Evolutionary conservation across 2,329 filamentous ascomycete genomes (phyloP).

Genomic region (Cladosporium velox): DNA sequence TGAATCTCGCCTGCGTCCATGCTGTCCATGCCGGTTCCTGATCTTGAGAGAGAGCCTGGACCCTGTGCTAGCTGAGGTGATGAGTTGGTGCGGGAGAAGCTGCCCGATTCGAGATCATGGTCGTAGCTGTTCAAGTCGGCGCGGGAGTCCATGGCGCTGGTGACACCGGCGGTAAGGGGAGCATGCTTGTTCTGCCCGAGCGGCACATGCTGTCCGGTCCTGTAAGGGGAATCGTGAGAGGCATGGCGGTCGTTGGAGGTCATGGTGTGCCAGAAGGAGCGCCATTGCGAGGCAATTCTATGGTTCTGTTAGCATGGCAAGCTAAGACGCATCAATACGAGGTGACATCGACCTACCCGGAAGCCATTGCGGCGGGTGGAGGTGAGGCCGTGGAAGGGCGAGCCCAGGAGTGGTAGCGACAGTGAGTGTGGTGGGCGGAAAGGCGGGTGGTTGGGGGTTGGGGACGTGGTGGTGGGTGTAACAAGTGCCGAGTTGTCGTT

Average conservation of each 20-base stretch:
- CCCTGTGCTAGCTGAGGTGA: conserved; percentile 85
- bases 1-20: conserved; percentile 80
- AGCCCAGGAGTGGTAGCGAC: conserved; percentile 10
- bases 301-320: background rate
- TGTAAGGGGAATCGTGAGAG: conserved; percentile 87
- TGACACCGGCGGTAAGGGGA: conserved; percentile 77
- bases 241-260: conserved; percentile 81
- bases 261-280: conserved; percentile 89
- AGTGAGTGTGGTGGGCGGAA: background rate
- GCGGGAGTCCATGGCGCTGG: conserved; percentile 81
- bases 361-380: conserved; percentile 15
- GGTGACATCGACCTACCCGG: conserved; percentile 7
- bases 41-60: conserved; percentile 63
- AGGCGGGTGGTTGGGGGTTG: background rate
- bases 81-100: conserved; percentile 62
- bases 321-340: background rate
- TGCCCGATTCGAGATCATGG: conserved; percentile 66
- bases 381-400: conserved; percentile 1
- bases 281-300: conserved; percentile 61
- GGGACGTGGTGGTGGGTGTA: background rate
- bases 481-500: conserved; percentile 8
- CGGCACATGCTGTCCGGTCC: conserved; percentile 85
- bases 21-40: conserved; percentile 66
- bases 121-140: conserved; percentile 79
- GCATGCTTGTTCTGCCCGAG: conserved; percentile 79